Evolutionary conservation across 306 rosid genomes (phyloP), one percentile per base, ranked within the genome.

Genomic region (Dryas drummondii): DNA sequence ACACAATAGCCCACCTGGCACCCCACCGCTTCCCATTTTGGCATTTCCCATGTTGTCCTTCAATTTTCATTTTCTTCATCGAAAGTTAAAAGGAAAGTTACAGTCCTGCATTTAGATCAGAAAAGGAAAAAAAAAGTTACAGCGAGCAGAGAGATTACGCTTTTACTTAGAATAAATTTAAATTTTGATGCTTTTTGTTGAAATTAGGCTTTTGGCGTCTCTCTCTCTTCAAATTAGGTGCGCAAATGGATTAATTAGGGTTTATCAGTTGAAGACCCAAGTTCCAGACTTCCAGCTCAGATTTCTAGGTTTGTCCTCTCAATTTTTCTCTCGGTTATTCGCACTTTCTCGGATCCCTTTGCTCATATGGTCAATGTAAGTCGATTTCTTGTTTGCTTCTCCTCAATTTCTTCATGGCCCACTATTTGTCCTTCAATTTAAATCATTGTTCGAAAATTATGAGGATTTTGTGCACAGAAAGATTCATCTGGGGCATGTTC

Each of bases 301-400:
- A 32, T 69, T 65, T 74, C 54, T 37, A 57, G 45, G 63, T 50
- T n/a, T 70, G 42, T 67, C 64, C 52, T 71, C 47, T 44, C 59
- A 58, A 54, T 16, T 55, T 73, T 72, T 58, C 67, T 42, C 59
- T 69, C 56, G 71, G 68, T 73, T 81, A 54, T 76, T 67, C 70
- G 53, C 66, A 27, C 58, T 45, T 64, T 60, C 37, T 66, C 6
- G 27, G 49, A 70, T 72, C 79, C 72, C 71, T 46, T 26, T 63
- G 9, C 17, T 54, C 44, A 45, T 66, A 16, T 53, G 60, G 63
- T 66, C 80, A 71, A 59, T 79, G 88, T 79, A 88, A 88, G 85
- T 74, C 52, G 9, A 68, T 63, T 69, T 65, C 67, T 55, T 53
- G 74, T 57, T 26, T 65, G 44, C 59, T 11, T 26, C 11, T 78